Evolutionary conservation across 805 yeast species (phyloP).

Genomic region (Candida sanyiensis): DNA sequence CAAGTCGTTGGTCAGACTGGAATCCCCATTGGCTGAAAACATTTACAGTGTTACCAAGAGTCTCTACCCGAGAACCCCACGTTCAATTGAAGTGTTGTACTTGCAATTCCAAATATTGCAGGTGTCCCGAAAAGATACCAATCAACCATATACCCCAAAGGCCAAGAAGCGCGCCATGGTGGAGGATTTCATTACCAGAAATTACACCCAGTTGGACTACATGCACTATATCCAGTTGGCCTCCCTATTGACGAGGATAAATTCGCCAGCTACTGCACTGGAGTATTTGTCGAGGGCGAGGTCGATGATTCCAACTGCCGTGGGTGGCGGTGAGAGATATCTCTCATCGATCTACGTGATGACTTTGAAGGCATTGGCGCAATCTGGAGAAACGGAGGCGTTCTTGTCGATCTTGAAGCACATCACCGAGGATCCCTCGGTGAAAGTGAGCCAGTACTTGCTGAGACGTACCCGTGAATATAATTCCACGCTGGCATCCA

Average conservation of each 20-base stretch:
- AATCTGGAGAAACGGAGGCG: neutral
- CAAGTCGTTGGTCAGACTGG: constrained; percentile 8
- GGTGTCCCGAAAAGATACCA: neutral
- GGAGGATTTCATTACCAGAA: neutral
- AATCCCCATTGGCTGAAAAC: constrained; percentile 11
- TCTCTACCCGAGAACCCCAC: constrained; percentile 11
- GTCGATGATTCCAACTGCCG: constrained; percentile 5
- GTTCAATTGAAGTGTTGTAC: constrained; percentile 13
- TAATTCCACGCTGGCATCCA: neutral
- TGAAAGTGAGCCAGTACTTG: neutral
- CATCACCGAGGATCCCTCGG: neutral
- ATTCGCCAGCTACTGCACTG: constrained; percentile 8
- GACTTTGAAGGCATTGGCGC: constrained; percentile 4
- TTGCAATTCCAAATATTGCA: neutral
- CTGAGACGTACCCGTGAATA: neutral
- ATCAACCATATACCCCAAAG: neutral
- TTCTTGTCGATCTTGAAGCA: neutral
- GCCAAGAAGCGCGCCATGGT: neutral
- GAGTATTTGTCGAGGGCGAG: constrained; percentile 13
- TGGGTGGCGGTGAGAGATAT: neutral
- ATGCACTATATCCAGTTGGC: constrained; percentile 13
- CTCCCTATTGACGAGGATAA: constrained; percentile 6
- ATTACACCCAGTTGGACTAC: neutral
- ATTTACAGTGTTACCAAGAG: constrained; percentile 16
- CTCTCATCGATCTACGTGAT: constrained; percentile 1